Evolutionary conservation across 2,329 filamentous ascomycete genomes (phyloP).

Genomic region (Xylaria sp.): DNA sequence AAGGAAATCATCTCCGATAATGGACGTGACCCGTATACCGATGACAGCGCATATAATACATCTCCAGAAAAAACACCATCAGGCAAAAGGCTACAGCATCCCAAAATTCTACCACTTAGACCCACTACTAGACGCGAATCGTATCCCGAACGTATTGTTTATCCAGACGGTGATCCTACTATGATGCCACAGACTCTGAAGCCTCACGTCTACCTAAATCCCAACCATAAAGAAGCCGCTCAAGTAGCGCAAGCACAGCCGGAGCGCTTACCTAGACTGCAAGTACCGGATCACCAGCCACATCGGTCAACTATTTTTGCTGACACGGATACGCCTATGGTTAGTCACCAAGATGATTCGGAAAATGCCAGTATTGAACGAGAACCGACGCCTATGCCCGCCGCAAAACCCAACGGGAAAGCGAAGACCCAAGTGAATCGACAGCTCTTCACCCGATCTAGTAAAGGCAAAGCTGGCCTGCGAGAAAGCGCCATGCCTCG

Average conservation of each 20-base stretch:
- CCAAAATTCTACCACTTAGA: slow-evolving; percentile 42
- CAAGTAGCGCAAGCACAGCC: slow-evolving; percentile 39
- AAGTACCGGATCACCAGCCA: slow-evolving; percentile 39
- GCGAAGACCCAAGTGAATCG: slow-evolving; percentile 46
- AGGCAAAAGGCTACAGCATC: slow-evolving; percentile 44
- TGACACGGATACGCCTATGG: slow-evolving; percentile 47
- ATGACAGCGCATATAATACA: slow-evolving; percentile 44
- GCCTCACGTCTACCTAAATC: slow-evolving; percentile 40
- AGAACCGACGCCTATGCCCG: slow-evolving; percentile 46
- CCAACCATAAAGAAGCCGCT: slow-evolving; percentile 39
- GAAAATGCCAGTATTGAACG: slow-evolving; percentile 44
- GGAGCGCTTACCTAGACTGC: slow-evolving; percentile 38
- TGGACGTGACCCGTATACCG: slow-evolving; percentile 43
- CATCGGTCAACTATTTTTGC: slow-evolving; percentile 48
- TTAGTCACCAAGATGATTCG: slow-evolving; percentile 45
- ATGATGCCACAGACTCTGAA: slow-evolving; percentile 39
- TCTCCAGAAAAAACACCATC: slow-evolving; percentile 49
- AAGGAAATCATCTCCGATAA: slow-evolving; percentile 40
- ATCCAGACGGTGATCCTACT: slow-evolving; percentile 34
- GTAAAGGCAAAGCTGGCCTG: slow-evolving; percentile 38
- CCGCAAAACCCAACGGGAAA: slow-evolving; percentile 40
- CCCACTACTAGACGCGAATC: slow-evolving; percentile 43
- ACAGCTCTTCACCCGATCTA: slow-evolving; percentile 44
- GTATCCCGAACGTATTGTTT: slow-evolving; percentile 42
- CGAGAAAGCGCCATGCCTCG: slow-evolving; percentile 47